These are phyloP conservation scores for Haplographium delicatum DNA, from an alignment of 495 filamentous ascomycete genomes.

Conservation along the genomic window DNA sequence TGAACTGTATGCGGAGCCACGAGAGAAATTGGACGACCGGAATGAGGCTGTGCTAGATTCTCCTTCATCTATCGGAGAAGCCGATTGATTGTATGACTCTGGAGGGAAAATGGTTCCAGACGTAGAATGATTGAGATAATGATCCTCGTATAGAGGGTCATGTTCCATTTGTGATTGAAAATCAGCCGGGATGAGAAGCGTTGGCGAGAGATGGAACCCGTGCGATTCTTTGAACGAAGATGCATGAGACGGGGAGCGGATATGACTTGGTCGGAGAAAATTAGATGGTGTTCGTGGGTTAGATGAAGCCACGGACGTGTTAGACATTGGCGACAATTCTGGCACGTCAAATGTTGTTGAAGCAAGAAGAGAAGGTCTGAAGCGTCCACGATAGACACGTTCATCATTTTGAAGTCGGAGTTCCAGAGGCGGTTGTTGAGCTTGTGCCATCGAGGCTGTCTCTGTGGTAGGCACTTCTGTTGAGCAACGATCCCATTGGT, in stretches of 20 bases:
- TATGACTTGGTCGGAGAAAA: slow-evolving; percentile 22
- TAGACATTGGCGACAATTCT: slow-evolving; percentile 31
- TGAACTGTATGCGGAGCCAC: slow-evolving; percentile 17
- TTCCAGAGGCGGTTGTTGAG: slow-evolving; percentile 11
- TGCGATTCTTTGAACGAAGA: slow-evolving; percentile 51
- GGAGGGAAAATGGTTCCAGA: slow-evolving; percentile 14
- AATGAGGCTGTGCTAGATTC: slow-evolving; percentile 23
- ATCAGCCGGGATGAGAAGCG: slow-evolving; percentile 44
- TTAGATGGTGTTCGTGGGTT: slow-evolving; percentile 21
- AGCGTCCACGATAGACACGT: slow-evolving; percentile 22
- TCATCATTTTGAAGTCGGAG: slow-evolving; percentile 22
- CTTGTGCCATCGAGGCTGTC: slow-evolving; percentile 22
- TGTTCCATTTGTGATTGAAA: slow-evolving; percentile 25
- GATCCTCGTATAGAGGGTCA: slow-evolving; percentile 20
- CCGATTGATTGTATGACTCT: slow-evolving; percentile 10
- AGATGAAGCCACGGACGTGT: slow-evolving; percentile 10
- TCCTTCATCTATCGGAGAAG: slow-evolving; percentile 22
- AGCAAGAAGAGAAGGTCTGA: slow-evolving; percentile 33
- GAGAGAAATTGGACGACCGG: slow-evolving; percentile 23
- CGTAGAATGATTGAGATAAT: slow-evolving; percentile 8
- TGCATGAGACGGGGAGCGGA: slow-evolving; percentile 35
- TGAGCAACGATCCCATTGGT: slow-evolving; percentile 65
- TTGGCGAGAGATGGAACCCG: slow-evolving; percentile 48
- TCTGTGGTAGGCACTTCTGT: slow-evolving; percentile 23
- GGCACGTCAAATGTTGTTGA: slow-evolving; percentile 40